Conservation (phyloP, 2,329 filamentous ascomycete genomes). For the Ceratocystis papillata region DNA sequence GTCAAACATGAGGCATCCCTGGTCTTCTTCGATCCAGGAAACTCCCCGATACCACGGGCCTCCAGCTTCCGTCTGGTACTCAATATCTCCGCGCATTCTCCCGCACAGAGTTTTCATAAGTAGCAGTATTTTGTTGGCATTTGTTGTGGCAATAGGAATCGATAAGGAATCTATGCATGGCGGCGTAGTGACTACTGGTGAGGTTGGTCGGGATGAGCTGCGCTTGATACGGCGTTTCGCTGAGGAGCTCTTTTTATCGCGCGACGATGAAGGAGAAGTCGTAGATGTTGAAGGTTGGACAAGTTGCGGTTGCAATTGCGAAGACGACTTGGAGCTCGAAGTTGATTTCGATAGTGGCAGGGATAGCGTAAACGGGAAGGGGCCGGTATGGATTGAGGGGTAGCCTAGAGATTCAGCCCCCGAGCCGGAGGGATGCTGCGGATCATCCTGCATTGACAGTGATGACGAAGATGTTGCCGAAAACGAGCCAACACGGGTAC, state of each 20-base stretch:
- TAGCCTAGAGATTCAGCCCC: slow-evolving; percentile 37
- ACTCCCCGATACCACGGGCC: slow-evolving; percentile 60
- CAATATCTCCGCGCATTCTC: slow-evolving; percentile 66
- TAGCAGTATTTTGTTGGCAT: slow-evolving; percentile 60
- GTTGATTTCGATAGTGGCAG: neutral
- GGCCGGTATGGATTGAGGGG: slow-evolving; percentile 32
- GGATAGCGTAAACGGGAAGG: slow-evolving; percentile 22
- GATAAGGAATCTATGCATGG: slow-evolving; percentile 51
- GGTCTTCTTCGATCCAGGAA: slow-evolving; percentile 67
- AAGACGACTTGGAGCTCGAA: slow-evolving; percentile 4
- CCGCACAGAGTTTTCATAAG: slow-evolving; percentile 70
- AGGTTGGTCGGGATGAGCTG: slow-evolving; percentile 46
- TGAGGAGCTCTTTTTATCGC: slow-evolving; percentile 38
- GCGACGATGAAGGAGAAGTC: slow-evolving; percentile 25
- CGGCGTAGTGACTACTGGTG: slow-evolving; percentile 41
- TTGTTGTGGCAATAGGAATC: slow-evolving; percentile 50
- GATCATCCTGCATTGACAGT: slow-evolving; percentile 43
- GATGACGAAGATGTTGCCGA: slow-evolving; percentile 45
- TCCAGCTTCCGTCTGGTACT: slow-evolving; percentile 53
- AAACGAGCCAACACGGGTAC: slow-evolving; percentile 60
- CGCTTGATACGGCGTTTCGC: slow-evolving; percentile 47
- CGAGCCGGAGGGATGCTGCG: slow-evolving; percentile 33
- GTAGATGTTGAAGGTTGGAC: slow-evolving; percentile 23
- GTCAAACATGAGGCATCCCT: slow-evolving; percentile 64
- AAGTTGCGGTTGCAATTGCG: slow-evolving; percentile 23